Conservation (phyloP, 73 alveolate species). For the Paraurostyla sp. region DNA sequence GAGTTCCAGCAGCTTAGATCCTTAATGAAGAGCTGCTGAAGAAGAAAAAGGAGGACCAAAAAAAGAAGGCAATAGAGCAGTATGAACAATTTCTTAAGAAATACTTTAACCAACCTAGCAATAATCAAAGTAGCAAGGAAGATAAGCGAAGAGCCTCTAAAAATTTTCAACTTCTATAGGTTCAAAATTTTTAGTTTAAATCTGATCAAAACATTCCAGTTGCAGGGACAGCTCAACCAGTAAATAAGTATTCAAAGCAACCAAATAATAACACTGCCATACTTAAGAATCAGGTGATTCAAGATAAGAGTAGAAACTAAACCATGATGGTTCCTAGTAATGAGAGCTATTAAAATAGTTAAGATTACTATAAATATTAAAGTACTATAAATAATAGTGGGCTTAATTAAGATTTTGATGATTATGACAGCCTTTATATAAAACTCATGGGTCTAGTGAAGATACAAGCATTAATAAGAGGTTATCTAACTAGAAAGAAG, state of each 20-base stretch:
- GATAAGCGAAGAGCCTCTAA: background rate
- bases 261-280: too few relatives aligned
- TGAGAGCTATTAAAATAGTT: background rate
- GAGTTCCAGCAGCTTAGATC: slow-evolving; percentile 66
- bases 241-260: too few relatives aligned
- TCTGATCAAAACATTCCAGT: too few relatives aligned
- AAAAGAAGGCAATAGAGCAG: slow-evolving; percentile 52
- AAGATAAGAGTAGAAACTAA: slow-evolving; percentile 24
- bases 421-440: background rate
- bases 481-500: background rate
- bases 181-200: background rate
- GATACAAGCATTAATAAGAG: slow-evolving; percentile 1
- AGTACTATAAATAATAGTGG: background rate
- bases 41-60: slow-evolving; percentile 60
- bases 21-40: slow-evolving; percentile 38
- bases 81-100: slow-evolving; percentile 44
- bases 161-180: background rate
- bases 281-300: background rate
- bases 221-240: too few relatives aligned
- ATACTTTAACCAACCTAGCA: background rate
- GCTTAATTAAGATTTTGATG: background rate
- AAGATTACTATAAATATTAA: slow-evolving; percentile 10
- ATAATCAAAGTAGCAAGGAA: background rate
- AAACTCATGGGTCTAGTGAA: slow-evolving; percentile 1
- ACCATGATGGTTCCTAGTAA: background rate